Evolutionary conservation across 1,284 basidiomycete genomes (phyloP), one percentile per base, ranked within the genome.

Genomic region (Trichosporon sp.): DNA sequence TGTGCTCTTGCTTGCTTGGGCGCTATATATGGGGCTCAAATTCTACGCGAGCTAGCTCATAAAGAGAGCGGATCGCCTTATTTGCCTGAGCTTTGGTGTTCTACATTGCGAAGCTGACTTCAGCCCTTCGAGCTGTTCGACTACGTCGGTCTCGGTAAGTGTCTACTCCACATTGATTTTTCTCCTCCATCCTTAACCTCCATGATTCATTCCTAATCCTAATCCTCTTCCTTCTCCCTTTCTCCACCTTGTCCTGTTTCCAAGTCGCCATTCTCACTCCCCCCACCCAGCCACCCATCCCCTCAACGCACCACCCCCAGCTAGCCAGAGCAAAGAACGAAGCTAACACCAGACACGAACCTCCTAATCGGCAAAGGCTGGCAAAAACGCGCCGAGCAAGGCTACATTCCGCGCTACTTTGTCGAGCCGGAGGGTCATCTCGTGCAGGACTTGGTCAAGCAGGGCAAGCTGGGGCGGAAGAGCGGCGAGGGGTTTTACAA

Each of bases 81-180:
- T n/a, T n/a, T n/a, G n/a, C n/a, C n/a, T n/a, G n/a, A n/a, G 34
- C 29, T 13, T 4, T n/a, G 16, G 14, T 3, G 6, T 10, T 25
- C 2, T 2, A 0, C 21, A 3, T 7, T 2, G 40, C 16, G 3
- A 16, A 34, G 25, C 52, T 61, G 27, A 56, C 44, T 36, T 73
- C 79, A 84, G 69, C 85, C 85, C 13, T 82, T 86, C 69, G 83
- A 85, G 73, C 79, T 86, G 2, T 80, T 82, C 31, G 85, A 86
- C 71, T 82, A 84, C 57, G 82, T 84, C 33, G 84, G 84, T 25
- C 77, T 85, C 37, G 83, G 83, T 80, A 78, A 72, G 78, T 62
- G 7, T 40, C 67, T n/a, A n/a, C n/a, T n/a, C n/a, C n/a, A n/a
- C n/a, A n/a, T n/a, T n/a, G n/a, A 62, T 54, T 70, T 44, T 14